Evolutionary conservation across 2,329 filamentous ascomycete genomes (phyloP), one percentile per base, ranked within the genome.

Genomic region (Elsinoe batatas): DNA sequence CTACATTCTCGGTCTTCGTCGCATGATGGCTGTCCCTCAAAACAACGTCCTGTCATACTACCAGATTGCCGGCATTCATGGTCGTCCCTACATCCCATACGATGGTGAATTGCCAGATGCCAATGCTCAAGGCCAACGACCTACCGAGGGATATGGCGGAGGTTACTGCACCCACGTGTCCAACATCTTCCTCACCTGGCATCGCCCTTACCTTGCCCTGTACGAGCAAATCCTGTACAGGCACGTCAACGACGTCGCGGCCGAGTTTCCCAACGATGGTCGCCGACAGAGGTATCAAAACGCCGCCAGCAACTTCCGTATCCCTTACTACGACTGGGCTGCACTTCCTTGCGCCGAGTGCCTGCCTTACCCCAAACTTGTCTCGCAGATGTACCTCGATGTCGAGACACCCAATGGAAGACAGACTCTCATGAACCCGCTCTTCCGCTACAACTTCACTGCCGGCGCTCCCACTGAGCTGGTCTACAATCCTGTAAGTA

Each of bases 91-190:
- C 60, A 66, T 70, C 13, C 64, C 76, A 1, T 85, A 81, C 80
- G 78, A 83, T 64, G 73, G 69, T 17, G 77, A 35, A 17, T 11
- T 26, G n/a, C 40, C 53, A 22, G 20, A 73, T 1, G 61, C 67
- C 49, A 72, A 60, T 76, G 5, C 12, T 30, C 32, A 49, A 11
- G 44, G 26, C 37, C 12, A 50, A 15, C 20, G 26, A 15, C 47
- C 47, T 26, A 55, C 72, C 1, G 64, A 74, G 2, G 80, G 79
- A 57, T 73, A 76, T 56, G 71, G 75, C 37, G 74, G 78, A 13
- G 88, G 88, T 50, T 94, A 90, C 67, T 94, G 89, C 67, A 80
- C 81, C 12, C 89, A 95, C 69, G 79, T 77, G 20, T 87, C 85
- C 1, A 81, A 84, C 38, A 72, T 93, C 13, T 93, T 95, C 66